Conservation (phyloP, 768 basidiomycete genomes). For the Mycena kentingensis region DNA sequence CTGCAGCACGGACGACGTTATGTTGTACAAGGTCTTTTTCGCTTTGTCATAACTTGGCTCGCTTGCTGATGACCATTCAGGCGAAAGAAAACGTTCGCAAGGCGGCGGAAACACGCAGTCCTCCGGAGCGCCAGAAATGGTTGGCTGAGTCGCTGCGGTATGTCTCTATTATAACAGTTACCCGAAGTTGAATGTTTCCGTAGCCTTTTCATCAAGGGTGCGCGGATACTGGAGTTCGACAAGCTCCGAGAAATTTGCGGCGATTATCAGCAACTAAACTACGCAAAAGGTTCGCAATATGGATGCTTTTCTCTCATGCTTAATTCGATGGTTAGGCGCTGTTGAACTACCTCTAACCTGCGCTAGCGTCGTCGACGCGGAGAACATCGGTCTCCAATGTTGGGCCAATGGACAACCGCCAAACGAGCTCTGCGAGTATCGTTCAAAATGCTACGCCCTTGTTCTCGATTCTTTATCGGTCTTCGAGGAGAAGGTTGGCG, state of each 20-base stretch:
- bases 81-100: conserved; percentile 93
- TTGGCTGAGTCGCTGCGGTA: conserved; percentile 88
- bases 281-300: conserved; percentile 64
- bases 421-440: conserved; percentile 60
- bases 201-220: conserved; percentile 88
- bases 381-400: conserved; percentile 73
- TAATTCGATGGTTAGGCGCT: conserved; percentile 54
- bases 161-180: conserved; percentile 17
- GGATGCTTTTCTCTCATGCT: background rate
- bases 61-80: conserved; percentile 45
- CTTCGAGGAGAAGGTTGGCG: conserved; percentile 63
- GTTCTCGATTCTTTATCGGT: conserved; percentile 79
- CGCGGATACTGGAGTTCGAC: conserved; percentile 79
- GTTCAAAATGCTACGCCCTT: conserved; percentile 78
- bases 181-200: conserved; percentile 9
- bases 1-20: conserved; percentile 97
- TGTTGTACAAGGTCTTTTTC: conserved; percentile 82
- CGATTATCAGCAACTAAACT: conserved; percentile 87
- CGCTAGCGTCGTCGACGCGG: conserved; percentile 75
- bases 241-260: conserved; percentile 83
- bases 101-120: conserved; percentile 79
- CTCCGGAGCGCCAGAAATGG: conserved; percentile 73
- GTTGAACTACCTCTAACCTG: conserved; percentile 84
- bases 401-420: conserved; percentile 65
- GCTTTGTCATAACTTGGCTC: conserved; percentile 7